These are phyloP conservation scores for Leccinellum luteum DNA, from an alignment of 768 basidiomycete species.

Conservation along the genomic window DNA sequence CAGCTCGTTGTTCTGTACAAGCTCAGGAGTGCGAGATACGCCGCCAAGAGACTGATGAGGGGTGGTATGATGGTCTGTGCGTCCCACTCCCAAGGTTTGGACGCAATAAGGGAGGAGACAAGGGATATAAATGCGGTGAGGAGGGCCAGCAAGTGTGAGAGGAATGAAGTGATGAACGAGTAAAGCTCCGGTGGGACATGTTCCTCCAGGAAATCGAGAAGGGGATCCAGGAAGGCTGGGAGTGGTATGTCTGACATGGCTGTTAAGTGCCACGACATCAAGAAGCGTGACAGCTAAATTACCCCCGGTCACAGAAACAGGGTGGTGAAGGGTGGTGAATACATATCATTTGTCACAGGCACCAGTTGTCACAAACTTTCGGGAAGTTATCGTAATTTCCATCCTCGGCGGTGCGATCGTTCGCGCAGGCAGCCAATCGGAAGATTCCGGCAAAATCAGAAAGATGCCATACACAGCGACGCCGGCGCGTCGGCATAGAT, in stretches of 20 bases:
- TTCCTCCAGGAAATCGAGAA: conserved; percentile 53
- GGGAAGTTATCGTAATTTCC: conserved; percentile 7
- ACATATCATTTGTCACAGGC: conserved; percentile 15
- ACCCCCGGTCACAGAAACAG: conserved; percentile 14
- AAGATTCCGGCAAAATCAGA: conserved; percentile 15
- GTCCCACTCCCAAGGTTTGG: conserved; percentile 61
- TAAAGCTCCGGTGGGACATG: conserved; percentile 57
- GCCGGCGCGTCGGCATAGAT: conserved; percentile 17
- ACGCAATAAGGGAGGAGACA: conserved; percentile 44
- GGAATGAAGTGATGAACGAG: conserved; percentile 45
- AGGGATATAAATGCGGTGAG: conserved; percentile 48
- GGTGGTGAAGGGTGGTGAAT: conserved; percentile 2
- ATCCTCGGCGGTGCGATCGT: conserved; percentile 2
- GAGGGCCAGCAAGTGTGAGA: conserved; percentile 54
- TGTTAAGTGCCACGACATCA: conserved; percentile 21
- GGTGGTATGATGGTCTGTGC: conserved; percentile 69
- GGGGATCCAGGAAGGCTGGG: conserved; percentile 50
- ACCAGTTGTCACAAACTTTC: conserved; percentile 8
- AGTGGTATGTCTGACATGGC: conserved; percentile 35
- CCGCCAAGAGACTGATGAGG: conserved; percentile 64
- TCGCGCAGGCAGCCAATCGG: conserved; percentile 27
- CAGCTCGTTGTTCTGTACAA: conserved; percentile 78
- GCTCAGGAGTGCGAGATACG: conserved; percentile 75
- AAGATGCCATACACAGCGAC: not conserved
- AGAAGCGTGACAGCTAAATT: conserved; percentile 15